Evolutionary conservation across 2,329 filamentous ascomycete species (phyloP), one percentile per base, ranked within the genome.

Genomic region (Neobulgaria alba): DNA sequence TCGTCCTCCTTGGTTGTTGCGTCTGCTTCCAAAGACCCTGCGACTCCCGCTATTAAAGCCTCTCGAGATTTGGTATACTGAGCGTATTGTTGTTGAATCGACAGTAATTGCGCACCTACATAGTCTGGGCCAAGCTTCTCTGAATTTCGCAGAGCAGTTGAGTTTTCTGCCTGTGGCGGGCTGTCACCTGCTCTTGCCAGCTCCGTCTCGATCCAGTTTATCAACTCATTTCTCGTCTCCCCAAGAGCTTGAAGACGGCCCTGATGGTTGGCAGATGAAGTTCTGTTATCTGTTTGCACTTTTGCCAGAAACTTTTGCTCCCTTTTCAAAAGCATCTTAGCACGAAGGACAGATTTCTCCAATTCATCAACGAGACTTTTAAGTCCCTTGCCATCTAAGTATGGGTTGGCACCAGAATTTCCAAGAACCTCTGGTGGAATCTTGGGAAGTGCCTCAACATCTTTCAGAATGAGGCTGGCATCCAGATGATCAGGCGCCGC

Each of bases 171-270:
- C 16, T 61, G 61, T 3, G 67, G 65, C 2, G 48, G 31, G 5
- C 35, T 33, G 10, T 58, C 55, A 20, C 50, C 52, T 12, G 75
- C 73, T 40, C 72, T 74, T 38, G 67, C 63, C 16, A 82, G 61
- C 55, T 82, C 79, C 4, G 62, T 63, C 57, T 82, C 78, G 42
- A 82, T 79, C 78, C 78, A 82, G 42, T 61, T 66, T 43, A 82
- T 81, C 37, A 82, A 66, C 46, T 75, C 73, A 38, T 72, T 70
- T 12, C 79, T 68, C 9, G 77, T 74, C 5, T 62, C 62, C 31
- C 67, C 68, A 8, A 82, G 61, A 10, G 78, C 78, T 35, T 67
- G 63, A 2, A 77, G 33, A 33, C 48, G 48, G 33, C 33, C 23
- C 14, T 42, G 43, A 33, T 41, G 33, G 17, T n/a, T 41, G 3